These are phyloP conservation scores for Colletotrichum sp. DNA, from an alignment of 2,329 filamentous ascomycete genomes.

Conservation along the genomic window DNA sequence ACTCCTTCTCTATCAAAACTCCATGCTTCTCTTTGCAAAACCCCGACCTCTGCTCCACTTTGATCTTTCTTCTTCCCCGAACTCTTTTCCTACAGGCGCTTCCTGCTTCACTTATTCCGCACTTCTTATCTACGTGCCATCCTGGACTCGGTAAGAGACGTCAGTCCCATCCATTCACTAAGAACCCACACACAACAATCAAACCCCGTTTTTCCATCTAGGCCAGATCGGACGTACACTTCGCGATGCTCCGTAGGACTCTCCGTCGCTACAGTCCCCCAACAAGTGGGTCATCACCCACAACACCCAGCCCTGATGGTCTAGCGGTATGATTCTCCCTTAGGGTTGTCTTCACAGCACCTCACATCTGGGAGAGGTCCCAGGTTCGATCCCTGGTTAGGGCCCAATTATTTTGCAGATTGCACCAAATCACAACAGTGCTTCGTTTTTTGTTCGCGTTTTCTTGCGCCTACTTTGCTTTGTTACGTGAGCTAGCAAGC, in stretches of 20 bases:
- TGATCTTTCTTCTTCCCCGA: neutral
- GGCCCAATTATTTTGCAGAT: neutral
- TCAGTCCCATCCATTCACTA: neutral
- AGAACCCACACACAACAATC: neutral
- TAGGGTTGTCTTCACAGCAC: neutral
- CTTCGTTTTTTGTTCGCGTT: no score
- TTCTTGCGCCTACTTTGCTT: no score
- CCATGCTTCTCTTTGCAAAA: neutral
- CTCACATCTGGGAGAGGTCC: neutral
- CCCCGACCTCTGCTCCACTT: neutral
- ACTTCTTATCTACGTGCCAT: no score
- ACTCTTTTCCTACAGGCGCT: neutral
- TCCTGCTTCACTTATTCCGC: no score
- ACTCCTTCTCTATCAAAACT: fast-evolving
- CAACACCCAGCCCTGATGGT: neutral
- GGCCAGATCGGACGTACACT: neutral
- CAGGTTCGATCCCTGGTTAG: neutral
- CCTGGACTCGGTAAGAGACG: no score
- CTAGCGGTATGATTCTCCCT: neutral
- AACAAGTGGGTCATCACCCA: neutral
- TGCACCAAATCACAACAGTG: neutral
- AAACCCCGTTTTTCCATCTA: neutral
- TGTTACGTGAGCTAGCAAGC: no score
- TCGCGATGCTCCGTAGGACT: neutral
- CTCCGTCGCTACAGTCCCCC: fast-evolving